Evolutionary conservation across 192 early-diverging fungal genomes (phyloP).

Genomic region (Podochytrium sp.): DNA sequence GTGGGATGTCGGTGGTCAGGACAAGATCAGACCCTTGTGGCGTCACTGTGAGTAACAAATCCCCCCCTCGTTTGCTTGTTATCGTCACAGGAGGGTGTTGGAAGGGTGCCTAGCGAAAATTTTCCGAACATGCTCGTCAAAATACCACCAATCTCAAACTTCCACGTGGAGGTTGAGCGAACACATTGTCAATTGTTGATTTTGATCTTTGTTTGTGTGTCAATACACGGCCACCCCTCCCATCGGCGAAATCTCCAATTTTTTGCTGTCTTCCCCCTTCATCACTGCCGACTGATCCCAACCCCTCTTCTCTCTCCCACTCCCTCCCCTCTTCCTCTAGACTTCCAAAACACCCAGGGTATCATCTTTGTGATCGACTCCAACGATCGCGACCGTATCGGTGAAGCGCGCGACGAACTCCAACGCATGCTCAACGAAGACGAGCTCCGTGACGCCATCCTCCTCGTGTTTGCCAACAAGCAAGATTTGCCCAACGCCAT

Average conservation of each 20-base stretch:
- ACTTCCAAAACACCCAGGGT: slow-evolving; percentile 96
- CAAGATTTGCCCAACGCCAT: slow-evolving; percentile 98
- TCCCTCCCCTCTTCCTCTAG: slow-evolving; percentile 62
- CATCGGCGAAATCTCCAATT: no score
- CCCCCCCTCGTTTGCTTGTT: neutral
- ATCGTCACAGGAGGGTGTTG: no score
- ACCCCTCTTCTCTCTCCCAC: neutral
- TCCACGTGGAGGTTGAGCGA: no score
- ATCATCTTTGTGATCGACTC: slow-evolving; percentile 98
- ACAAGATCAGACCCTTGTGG: slow-evolving; percentile 98
- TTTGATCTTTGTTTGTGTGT: no score
- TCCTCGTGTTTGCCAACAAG: slow-evolving; percentile 98
- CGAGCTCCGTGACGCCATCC: slow-evolving; percentile 87
- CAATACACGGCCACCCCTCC: no score
- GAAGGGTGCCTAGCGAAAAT: neutral
- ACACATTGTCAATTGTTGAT: no score
- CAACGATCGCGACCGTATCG: slow-evolving; percentile 93
- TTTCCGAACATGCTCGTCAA: neutral
- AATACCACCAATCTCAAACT: no score
- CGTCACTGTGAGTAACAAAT: slow-evolving; percentile 76
- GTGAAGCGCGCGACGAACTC: slow-evolving; percentile 92
- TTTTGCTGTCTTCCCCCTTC: neutral
- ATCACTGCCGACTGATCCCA: neutral
- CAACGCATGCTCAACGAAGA: slow-evolving; percentile 95
- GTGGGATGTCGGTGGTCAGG: slow-evolving; percentile 99